Base-by-base conservation (phyloP, 345 rosid genomes). In the Camelina sativa region DNA sequence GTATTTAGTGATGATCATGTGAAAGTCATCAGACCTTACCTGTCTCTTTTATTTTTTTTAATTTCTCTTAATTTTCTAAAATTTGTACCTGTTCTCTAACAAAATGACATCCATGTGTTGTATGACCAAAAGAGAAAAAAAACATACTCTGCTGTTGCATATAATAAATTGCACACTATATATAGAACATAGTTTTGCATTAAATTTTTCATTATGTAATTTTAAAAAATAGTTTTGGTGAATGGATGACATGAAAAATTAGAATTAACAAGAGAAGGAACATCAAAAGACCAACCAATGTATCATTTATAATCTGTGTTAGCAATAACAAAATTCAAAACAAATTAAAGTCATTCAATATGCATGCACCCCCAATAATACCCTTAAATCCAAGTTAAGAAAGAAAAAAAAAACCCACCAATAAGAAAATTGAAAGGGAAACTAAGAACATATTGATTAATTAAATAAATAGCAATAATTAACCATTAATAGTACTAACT, bases 241-340 rank as follows among this genome's bases (percentile, higher is more conserved):
- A 3, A 43, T 43, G 43, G 43, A 43, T 12, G 20, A 6, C 75
- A 52, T 56, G 71, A 9, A 28, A 22, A 38, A 62, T 22, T 13
- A 38, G 8, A 56, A 60, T 44, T 10, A 52, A 40, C 37, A 68
- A 52, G 69, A 71, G 62, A 77, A 77, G 50, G 57, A 77, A 71
- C 22, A 58, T 65, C 40, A 52, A 71, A 71, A 65, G 43, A 71
- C 67, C 76, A 77, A 58, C 67, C 68, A 72, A 72, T 78, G 77
- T 78, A 72, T 73, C 81, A 72, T 78, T 78, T 61, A 61, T 72
- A 78, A 72, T 16, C 58, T 78, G 81, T 78, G 81, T 78, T 78
- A 78, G 69, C 23, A 11, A 53, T 72, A 78, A 72, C 64, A 72
- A 71, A 72, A 72, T 10, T 72, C 13, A 46, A 78, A 72, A 78